These are phyloP conservation scores for Verticillium tricorpus DNA, from an alignment of 2,329 filamentous ascomycete genomes.

Conservation along the genomic window DNA sequence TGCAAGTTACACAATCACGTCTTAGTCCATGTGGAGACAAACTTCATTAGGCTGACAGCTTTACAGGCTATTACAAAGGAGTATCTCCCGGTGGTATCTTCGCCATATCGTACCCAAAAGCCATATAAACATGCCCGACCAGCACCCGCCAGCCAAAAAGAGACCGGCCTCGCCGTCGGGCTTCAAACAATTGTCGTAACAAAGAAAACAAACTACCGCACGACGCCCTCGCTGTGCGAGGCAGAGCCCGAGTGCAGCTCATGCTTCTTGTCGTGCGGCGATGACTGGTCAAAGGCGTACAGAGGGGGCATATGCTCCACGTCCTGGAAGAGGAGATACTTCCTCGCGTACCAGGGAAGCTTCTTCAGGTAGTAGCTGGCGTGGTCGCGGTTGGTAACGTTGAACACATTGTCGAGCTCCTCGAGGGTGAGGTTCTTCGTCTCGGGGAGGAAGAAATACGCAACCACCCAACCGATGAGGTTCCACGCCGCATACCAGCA, in stretches of 20 bases:
- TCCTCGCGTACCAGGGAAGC: constrained; percentile 26
- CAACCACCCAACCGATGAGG: constrained; percentile 25
- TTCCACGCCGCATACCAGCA: constrained; percentile 34
- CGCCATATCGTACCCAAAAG: background rate
- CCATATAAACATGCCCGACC: background rate
- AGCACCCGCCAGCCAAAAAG: background rate
- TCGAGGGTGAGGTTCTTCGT: constrained; percentile 29
- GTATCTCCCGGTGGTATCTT: background rate
- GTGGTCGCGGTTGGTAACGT: constrained; percentile 24
- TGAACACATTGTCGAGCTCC: constrained; percentile 28
- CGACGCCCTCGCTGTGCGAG: background rate
- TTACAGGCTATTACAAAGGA: background rate
- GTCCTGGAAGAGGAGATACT: constrained; percentile 21
- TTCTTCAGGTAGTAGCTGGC: constrained; percentile 23
- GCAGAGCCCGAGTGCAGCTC: background rate
- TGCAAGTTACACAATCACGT: too few relatives aligned
- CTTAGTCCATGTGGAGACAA: background rate
- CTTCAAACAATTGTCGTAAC: background rate
- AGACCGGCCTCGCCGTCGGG: background rate
- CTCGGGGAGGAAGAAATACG: constrained; percentile 28
- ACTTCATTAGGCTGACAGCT: background rate
- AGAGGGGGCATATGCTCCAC: constrained; percentile 24
- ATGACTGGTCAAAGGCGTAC: constrained; percentile 20
- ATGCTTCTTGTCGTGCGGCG: constrained; percentile 1
- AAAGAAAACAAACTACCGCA: background rate